Evolutionary conservation across 495 filamentous ascomycete species (phyloP).

Genomic region (Tuber magnatum): DNA sequence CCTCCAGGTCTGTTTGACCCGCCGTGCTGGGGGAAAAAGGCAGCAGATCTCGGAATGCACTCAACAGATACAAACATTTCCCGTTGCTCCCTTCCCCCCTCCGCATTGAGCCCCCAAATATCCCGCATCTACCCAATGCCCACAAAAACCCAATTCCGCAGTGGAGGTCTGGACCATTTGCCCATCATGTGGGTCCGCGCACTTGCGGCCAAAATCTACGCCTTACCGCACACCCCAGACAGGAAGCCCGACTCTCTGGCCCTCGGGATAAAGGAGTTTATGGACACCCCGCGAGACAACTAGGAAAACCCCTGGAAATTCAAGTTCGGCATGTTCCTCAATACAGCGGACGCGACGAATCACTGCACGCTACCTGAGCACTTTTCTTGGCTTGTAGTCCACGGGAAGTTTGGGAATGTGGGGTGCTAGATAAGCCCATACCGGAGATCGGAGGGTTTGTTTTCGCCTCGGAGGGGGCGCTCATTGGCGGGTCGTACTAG

Average conservation of each 20-base stretch:
- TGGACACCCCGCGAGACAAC: slow-evolving; percentile 57
- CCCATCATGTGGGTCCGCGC: slow-evolving; percentile 57
- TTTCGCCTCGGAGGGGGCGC: slow-evolving; percentile 57
- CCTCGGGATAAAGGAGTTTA: slow-evolving; percentile 59
- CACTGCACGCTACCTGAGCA: slow-evolving; percentile 59
- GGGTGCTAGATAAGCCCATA: slow-evolving; percentile 63
- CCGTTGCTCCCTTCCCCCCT: not conserved
- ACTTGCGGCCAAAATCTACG: slow-evolving; percentile 60
- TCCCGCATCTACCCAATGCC: not conserved
- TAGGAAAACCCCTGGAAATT: slow-evolving; percentile 55
- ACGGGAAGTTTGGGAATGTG: slow-evolving; percentile 66
- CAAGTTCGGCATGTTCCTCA: slow-evolving; percentile 68
- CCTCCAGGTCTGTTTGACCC: too few species aligned
- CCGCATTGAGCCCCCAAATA: not conserved
- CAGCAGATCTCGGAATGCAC: slow-evolving; percentile 58
- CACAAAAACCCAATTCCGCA: not conserved
- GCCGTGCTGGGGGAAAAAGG: slow-evolving; percentile 60
- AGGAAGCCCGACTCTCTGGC: slow-evolving; percentile 58
- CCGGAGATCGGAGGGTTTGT: slow-evolving; percentile 55
- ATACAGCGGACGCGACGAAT: slow-evolving; percentile 62
- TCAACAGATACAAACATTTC: not conserved
- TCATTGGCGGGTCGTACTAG: slow-evolving; percentile 64
- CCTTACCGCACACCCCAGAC: slow-evolving; percentile 54
- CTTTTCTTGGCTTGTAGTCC: slow-evolving; percentile 61
- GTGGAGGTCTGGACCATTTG: slow-evolving; percentile 64